A percentile compares a stretch with the other conserved stretches of the same genome.
These are phyloP conservation scores for Globisporangium echinulatum DNA, from an alignment of 352 stramenopile genomes.

Conservation along the genomic window DNA sequence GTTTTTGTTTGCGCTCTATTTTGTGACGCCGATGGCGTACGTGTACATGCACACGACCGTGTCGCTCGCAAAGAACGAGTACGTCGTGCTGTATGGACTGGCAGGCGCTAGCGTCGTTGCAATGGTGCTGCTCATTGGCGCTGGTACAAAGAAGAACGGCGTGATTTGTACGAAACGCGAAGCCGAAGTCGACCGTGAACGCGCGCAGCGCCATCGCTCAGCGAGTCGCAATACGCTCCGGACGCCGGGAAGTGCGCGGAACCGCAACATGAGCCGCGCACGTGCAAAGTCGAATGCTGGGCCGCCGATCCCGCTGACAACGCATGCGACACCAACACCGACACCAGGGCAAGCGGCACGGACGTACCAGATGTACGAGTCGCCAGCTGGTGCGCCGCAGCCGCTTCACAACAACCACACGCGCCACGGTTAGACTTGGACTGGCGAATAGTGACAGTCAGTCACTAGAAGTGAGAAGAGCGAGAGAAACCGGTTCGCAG, in stretches of 20 bases:
- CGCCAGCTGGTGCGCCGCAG: conserved; percentile 25
- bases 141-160: conserved; percentile 53
- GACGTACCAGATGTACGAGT: conserved; percentile 55
- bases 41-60: conserved; percentile 5
- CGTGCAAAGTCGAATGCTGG: conserved; percentile 44
- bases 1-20: conserved; percentile 72
- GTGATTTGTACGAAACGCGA: conserved; percentile 47
- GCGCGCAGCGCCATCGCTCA: conserved; percentile 27
- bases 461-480: too few species aligned
- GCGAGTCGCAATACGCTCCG: conserved; percentile 26
- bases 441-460: too few species aligned
- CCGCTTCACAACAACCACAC: too few species aligned
- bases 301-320: background rate
- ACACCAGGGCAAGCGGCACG: background rate
- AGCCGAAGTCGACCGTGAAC: conserved; percentile 34
- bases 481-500: too few species aligned
- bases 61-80: conserved; percentile 33
- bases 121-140: conserved; percentile 38
- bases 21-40: conserved; percentile 41
- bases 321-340: conserved; percentile 17
- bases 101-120: conserved; percentile 31
- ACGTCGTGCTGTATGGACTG: conserved; percentile 50
- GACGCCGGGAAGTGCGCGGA: conserved; percentile 37
- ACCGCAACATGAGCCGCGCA: conserved; percentile 48
- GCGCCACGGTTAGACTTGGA: too few species aligned